Evolutionary conservation across 169 alveolate genomes (phyloP).

Genomic region (Cryptosporidium andersoni): DNA sequence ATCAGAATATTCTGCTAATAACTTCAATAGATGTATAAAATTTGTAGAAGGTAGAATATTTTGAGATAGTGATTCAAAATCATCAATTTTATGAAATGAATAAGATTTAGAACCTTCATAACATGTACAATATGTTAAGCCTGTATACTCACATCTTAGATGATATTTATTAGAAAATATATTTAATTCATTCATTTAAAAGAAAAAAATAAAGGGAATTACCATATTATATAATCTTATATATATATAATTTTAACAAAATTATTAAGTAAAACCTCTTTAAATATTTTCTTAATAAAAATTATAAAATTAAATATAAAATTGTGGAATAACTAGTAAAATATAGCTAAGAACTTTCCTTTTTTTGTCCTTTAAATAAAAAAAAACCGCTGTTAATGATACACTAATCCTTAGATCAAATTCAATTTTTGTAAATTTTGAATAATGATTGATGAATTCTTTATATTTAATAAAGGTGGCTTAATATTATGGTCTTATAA

Average conservation of each 20-base stretch:
- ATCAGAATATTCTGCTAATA: conserved; percentile 33
- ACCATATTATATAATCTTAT: too few relatives aligned
- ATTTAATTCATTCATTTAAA: conserved; percentile 3
- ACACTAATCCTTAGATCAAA: not conserved
- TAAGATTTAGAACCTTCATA: conserved; percentile 4
- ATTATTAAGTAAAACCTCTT: too few relatives aligned
- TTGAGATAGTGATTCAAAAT: conserved; percentile 31
- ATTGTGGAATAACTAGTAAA: too few relatives aligned
- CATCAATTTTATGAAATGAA: conserved; percentile 8
- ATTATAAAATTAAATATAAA: too few relatives aligned
- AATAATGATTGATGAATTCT: conserved; percentile 56
- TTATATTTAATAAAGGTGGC: conserved; percentile 51
- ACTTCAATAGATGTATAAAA: conserved; percentile 15
- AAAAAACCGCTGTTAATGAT: not conserved
- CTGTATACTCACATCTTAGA: conserved; percentile 37
- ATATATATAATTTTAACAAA: too few relatives aligned
- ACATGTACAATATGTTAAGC: conserved; percentile 59
- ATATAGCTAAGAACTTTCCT: too few relatives aligned
- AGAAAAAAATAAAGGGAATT: too few relatives aligned
- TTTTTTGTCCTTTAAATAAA: too few relatives aligned
- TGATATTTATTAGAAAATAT: conserved; percentile 46
- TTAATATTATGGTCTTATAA: conserved; percentile 54
- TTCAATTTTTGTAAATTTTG: not conserved
- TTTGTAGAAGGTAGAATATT: conserved; percentile 30
- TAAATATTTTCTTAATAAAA: too few relatives aligned